phyloP scores from a whole-genome alignment of 139 green algal species.

The Bryopsis sp. region DNA sequence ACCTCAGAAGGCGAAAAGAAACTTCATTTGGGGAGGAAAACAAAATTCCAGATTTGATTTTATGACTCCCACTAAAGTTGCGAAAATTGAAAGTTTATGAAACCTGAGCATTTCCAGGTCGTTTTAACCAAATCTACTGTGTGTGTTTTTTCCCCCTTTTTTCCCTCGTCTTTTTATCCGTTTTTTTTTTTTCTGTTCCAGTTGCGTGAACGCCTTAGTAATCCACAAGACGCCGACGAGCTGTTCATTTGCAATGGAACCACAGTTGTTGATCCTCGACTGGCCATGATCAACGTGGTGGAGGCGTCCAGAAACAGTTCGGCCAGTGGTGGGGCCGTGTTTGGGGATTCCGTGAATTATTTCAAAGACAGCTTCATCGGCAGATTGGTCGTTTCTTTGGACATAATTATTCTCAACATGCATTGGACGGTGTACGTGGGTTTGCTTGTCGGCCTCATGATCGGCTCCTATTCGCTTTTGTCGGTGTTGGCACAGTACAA shows the following conservation, averaged over 20 bases:
- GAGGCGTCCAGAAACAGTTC: neutral
- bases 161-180: too few species aligned
- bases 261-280: neutral
- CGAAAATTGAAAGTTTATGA: too few species aligned
- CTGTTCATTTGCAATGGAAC: too few species aligned
- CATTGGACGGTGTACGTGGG: conserved; percentile 9
- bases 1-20: too few species aligned
- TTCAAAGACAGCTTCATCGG: conserved; percentile 11
- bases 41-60: too few species aligned
- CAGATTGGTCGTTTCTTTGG: neutral
- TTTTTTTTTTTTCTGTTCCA: too few species aligned
- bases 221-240: neutral
- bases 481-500: conserved; percentile 17
- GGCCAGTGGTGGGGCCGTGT: neutral
- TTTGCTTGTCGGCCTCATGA: conserved; percentile 3
- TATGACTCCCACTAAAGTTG: too few species aligned
- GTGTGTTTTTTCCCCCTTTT: too few species aligned
- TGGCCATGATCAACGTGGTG: neutral
- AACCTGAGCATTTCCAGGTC: too few species aligned
- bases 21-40: too few species aligned
- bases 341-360: neutral
- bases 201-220: too few species aligned
- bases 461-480: neutral
- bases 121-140: too few species aligned
- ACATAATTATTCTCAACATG: neutral